phyloP scores from a whole-genome alignment of 2,329 filamentous ascomycete genomes.

The Purpureocillium lavendulum region DNA sequence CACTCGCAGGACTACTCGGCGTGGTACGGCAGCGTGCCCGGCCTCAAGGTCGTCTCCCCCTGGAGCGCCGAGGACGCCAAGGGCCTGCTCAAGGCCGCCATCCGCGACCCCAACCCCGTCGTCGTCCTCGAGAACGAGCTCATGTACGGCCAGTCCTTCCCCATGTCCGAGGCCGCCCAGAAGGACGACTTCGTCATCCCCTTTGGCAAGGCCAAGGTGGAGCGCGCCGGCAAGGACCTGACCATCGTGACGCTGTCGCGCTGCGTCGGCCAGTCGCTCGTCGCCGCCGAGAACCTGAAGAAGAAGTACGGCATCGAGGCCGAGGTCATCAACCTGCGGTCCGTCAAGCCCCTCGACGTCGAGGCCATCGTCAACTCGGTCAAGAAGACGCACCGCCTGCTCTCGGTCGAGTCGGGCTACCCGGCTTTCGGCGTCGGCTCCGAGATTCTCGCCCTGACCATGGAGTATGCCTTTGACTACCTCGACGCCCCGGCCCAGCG shows the following conservation, averaged over 20 bases:
- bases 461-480: slow-evolving; percentile 99
- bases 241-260: slow-evolving; percentile 93
- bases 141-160: slow-evolving; percentile 91
- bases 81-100: slow-evolving; percentile 94
- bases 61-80: slow-evolving; percentile 98
- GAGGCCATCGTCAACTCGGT: slow-evolving; percentile 93
- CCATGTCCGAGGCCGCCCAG: slow-evolving; percentile 94
- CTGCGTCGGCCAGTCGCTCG: slow-evolving; percentile 85
- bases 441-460: slow-evolving; percentile 87
- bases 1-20: slow-evolving; percentile 98
- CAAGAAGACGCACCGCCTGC: slow-evolving; percentile 93
- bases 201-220: slow-evolving; percentile 98
- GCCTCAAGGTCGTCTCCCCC: slow-evolving; percentile 91
- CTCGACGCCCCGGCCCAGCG: slow-evolving; percentile 88
- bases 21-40: slow-evolving; percentile 98
- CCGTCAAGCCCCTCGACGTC: slow-evolving; percentile 91
- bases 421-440: slow-evolving; percentile 87
- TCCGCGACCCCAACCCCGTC: slow-evolving; percentile 96
- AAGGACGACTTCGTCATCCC: slow-evolving; percentile 95
- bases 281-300: slow-evolving; percentile 85
- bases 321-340: slow-evolving; percentile 97
- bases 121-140: slow-evolving; percentile 82
- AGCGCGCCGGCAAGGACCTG: slow-evolving; percentile 89
- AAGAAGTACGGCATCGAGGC: slow-evolving; percentile 92
- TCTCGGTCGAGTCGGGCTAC: slow-evolving; percentile 92